Conservation (phyloP, 345 rosid genomes). For the Lepidium aucheri region DNA sequence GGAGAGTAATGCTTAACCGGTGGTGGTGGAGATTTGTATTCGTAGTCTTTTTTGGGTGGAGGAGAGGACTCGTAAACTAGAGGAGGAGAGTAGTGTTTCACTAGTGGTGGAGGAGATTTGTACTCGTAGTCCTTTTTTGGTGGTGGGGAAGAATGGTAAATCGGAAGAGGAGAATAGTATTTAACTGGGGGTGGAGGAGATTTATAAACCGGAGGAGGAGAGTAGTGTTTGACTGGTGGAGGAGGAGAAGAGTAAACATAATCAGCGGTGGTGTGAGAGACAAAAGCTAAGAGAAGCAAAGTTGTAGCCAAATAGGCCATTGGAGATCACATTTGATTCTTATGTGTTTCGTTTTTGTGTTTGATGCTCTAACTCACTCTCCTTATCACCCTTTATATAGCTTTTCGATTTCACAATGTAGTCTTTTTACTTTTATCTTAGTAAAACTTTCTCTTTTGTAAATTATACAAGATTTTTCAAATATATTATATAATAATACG, state of each 20-base stretch:
- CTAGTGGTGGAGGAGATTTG: too few species aligned
- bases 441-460: background rate
- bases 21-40: too few species aligned
- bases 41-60: too few species aligned
- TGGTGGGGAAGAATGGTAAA: conserved; percentile 6
- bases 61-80: too few species aligned
- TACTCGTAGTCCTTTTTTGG: background rate
- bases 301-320: conserved; percentile 43
- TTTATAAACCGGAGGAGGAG: conserved; percentile 20
- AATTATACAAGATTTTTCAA: too few species aligned
- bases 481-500: background rate
- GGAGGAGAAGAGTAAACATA: conserved; percentile 36
- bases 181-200: conserved; percentile 30
- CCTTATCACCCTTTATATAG: conserved; percentile 48
- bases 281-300: conserved; percentile 39
- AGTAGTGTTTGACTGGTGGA: conserved; percentile 31
- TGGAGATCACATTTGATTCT: conserved; percentile 38
- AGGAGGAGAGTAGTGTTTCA: too few species aligned
- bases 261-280: conserved; percentile 32
- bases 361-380: conserved; percentile 23
- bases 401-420: conserved; percentile 4
- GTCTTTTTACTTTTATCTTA: background rate
- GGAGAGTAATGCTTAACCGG: background rate
- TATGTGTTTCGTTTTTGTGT: conserved; percentile 14
- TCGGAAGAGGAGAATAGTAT: background rate